Percentiles rank a stretch among this genome's conserved stretches.
phyloP scores from a whole-genome alignment of 108 stramenopile genomes.

The Parietichytrium sp. region DNA sequence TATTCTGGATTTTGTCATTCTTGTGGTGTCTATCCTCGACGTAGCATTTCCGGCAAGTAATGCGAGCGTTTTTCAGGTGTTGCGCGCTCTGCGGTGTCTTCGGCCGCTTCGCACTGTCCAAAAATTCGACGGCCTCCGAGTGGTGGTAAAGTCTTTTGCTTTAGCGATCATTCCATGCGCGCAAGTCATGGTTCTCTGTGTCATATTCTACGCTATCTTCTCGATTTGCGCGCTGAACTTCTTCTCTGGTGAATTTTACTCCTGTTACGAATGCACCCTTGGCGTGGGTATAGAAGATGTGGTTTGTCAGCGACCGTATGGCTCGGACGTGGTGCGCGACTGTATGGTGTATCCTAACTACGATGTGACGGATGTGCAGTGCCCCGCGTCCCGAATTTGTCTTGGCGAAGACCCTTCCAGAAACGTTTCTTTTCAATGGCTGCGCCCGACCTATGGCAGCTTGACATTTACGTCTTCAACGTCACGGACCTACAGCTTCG shows the following conservation, averaged over 20 bases:
- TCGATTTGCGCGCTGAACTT: constrained; percentile 66
- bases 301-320: not conserved
- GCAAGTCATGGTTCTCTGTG: constrained; percentile 59
- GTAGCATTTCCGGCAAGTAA: not conserved
- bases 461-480: not conserved
- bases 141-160: constrained; percentile 69
- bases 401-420: not conserved
- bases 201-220: constrained; percentile 65
- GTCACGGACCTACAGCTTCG: constrained; percentile 42
- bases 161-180: constrained; percentile 58
- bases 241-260: constrained; percentile 65
- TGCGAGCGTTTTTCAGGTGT: constrained; percentile 46
- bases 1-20: constrained; percentile 62
- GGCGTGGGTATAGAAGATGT: not conserved
- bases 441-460: constrained; percentile 19
- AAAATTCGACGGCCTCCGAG: constrained; percentile 64
- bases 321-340: not conserved
- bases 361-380: not conserved
- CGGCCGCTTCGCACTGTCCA: constrained; percentile 69
- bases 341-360: constrained; percentile 26
- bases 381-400: not conserved
- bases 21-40: constrained; percentile 55
- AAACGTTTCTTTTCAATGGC: constrained; percentile 13
- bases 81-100: constrained; percentile 65
- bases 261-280: constrained; percentile 47